Conservation (phyloP, 2,329 filamentous ascomycete genomes). For the Colletotrichum somersetense region DNA sequence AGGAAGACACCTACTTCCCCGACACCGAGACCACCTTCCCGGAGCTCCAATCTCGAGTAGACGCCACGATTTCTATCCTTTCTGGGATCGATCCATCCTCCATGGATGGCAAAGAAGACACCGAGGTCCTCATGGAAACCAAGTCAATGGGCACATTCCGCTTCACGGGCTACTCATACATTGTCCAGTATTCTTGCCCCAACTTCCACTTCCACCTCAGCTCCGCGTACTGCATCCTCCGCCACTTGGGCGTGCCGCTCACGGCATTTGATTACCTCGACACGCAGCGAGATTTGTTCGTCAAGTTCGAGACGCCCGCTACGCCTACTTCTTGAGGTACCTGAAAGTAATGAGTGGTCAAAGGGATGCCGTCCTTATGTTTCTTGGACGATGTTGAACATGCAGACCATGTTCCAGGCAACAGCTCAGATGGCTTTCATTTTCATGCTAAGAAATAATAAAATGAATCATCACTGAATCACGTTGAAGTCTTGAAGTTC, state of each 20-base stretch:
- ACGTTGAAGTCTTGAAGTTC: background rate
- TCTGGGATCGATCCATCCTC: slow-evolving; percentile 45
- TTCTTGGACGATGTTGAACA: background rate
- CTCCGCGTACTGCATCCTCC: slow-evolving; percentile 68
- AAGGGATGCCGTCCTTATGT: background rate
- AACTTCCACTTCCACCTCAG: slow-evolving; percentile 73
- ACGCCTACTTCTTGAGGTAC: background rate
- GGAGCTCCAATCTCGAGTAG: slow-evolving; percentile 33
- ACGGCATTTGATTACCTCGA: slow-evolving; percentile 68
- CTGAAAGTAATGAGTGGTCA: background rate
- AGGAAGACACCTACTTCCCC: slow-evolving; percentile 33
- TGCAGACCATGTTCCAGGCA: background rate
- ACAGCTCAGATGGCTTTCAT: background rate
- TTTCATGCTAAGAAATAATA: background rate
- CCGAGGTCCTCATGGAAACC: slow-evolving; percentile 46
- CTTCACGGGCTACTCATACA: slow-evolving; percentile 55
- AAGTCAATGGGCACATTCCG: slow-evolving; percentile 44
- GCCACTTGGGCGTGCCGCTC: slow-evolving; percentile 68
- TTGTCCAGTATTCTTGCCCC: slow-evolving; percentile 60
- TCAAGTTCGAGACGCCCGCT: slow-evolving; percentile 20
- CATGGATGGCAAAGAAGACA: slow-evolving; percentile 43
- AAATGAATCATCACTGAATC: background rate
- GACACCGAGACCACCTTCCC: slow-evolving; percentile 42
- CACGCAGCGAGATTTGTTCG: slow-evolving; percentile 27
- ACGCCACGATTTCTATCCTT: slow-evolving; percentile 48